phyloP scores from a whole-genome alignment of 495 filamentous ascomycete genomes.

The Lichenothelia convexa region DNA sequence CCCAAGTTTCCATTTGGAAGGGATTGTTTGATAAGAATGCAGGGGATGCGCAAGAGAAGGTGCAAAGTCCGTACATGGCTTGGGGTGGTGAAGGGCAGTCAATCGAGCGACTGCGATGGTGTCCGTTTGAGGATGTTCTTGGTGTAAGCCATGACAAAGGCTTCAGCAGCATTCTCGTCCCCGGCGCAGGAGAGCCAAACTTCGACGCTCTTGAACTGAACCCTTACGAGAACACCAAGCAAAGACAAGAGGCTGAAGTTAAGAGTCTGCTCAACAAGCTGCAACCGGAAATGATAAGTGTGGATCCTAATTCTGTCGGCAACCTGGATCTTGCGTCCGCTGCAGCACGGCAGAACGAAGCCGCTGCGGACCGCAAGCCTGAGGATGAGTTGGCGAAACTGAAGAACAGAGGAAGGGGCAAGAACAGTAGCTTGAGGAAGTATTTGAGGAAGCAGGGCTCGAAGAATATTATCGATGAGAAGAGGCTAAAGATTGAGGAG shows the following conservation, averaged over 20 bases:
- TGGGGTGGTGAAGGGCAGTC: constrained; percentile 76
- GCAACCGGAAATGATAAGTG: constrained; percentile 88
- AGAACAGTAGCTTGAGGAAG: constrained; percentile 73
- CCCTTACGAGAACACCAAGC: constrained; percentile 88
- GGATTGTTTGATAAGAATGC: constrained; percentile 57
- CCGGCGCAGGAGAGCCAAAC: constrained; percentile 90
- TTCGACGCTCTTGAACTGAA: constrained; percentile 87
- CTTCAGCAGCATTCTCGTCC: constrained; percentile 75
- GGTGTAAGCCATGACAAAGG: constrained; percentile 71
- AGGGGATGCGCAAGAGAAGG: constrained; percentile 52
- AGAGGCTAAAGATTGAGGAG: constrained; percentile 46
- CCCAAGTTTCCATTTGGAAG: constrained; percentile 73
- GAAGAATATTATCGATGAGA: constrained; percentile 86
- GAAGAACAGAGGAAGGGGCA: constrained; percentile 64
- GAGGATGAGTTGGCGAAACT: constrained; percentile 50
- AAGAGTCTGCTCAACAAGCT: constrained; percentile 78
- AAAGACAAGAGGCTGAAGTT: constrained; percentile 87
- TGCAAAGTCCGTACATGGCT: constrained; percentile 77
- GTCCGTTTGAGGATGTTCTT: constrained; percentile 84
- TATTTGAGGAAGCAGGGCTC: constrained; percentile 76
- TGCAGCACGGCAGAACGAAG: constrained; percentile 51
- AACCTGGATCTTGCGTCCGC: constrained; percentile 61
- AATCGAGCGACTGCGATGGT: constrained; percentile 73
- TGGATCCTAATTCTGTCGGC: constrained; percentile 80
- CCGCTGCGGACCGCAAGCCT: constrained; percentile 54